Conservation (phyloP, 768 basidiomycete species). For the Candolleomyces efflorescens region DNA sequence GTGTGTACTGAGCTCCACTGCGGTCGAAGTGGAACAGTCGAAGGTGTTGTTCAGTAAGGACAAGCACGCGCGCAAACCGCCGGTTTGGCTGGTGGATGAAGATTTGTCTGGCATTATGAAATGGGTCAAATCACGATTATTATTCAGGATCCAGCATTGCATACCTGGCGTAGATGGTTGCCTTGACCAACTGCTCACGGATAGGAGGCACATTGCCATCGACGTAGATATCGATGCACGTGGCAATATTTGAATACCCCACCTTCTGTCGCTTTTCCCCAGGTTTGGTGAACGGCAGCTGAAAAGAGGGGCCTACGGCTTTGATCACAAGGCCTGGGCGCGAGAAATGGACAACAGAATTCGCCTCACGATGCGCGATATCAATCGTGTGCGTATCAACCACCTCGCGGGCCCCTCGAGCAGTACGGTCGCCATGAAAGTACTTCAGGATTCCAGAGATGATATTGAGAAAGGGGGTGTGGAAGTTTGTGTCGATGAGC, state of each 20-base stretch:
- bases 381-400: too few relatives aligned
- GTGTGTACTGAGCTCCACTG: not conserved
- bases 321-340: too few relatives aligned
- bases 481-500: too few relatives aligned
- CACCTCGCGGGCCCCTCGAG: too few relatives aligned
- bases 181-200: not conserved
- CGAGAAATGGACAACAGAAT: too few relatives aligned
- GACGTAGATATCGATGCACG: not conserved
- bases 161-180: not conserved
- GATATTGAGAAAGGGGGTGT: too few relatives aligned
- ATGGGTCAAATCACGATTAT: not conserved
- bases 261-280: too few relatives aligned
- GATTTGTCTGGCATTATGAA: not conserved
- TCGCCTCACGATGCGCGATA: too few relatives aligned
- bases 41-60: not conserved
- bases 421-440: too few relatives aligned
- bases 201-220: not conserved
- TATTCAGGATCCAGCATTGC: not conserved
- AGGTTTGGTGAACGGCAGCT: too few relatives aligned
- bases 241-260: not conserved
- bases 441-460: too few relatives aligned
- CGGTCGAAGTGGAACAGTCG: constrained; percentile 5
- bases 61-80: not conserved
- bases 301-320: too few relatives aligned
- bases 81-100: constrained; percentile 2